Evolutionary conservation across 2,329 filamentous ascomycete genomes (phyloP).

Genomic region (Cercospora sojina): DNA sequence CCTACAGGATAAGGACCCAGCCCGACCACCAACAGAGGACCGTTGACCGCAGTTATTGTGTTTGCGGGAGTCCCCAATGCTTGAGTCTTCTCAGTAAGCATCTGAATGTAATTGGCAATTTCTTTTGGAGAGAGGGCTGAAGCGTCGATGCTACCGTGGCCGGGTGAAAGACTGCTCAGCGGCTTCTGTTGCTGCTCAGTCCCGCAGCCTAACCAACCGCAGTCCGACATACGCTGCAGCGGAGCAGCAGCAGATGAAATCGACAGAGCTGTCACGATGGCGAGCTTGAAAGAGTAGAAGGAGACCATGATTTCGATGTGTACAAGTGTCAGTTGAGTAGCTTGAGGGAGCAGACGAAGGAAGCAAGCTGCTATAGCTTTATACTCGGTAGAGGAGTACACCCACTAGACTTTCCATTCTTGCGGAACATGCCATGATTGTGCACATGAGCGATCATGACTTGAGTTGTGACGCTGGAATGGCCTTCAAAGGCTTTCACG

Average conservation of each 20-base stretch:
- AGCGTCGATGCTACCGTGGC: background rate
- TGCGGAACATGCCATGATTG: background rate
- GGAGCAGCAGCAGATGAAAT: background rate
- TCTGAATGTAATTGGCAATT: background rate
- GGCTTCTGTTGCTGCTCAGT: background rate
- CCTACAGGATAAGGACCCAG: background rate
- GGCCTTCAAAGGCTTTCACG: background rate
- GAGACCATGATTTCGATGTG: background rate
- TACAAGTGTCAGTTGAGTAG: background rate
- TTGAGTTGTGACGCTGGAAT: background rate
- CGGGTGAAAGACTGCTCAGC: rapidly evolving
- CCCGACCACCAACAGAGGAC: background rate
- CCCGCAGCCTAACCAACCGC: background rate
- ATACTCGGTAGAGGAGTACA: background rate
- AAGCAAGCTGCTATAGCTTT: background rate
- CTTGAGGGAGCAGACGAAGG: background rate
- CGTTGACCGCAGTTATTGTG: background rate
- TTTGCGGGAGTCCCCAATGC: background rate
- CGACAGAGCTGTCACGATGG: background rate
- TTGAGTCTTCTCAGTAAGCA: background rate
- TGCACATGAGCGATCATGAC: background rate
- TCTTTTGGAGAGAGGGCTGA: background rate
- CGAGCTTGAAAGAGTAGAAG: background rate
- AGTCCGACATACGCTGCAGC: background rate
- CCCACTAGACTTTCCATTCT: background rate